Evolutionary conservation across 2,329 filamentous ascomycete genomes (phyloP), one percentile per base, ranked within the genome.

Genomic region (Thelonectria discophora): DNA sequence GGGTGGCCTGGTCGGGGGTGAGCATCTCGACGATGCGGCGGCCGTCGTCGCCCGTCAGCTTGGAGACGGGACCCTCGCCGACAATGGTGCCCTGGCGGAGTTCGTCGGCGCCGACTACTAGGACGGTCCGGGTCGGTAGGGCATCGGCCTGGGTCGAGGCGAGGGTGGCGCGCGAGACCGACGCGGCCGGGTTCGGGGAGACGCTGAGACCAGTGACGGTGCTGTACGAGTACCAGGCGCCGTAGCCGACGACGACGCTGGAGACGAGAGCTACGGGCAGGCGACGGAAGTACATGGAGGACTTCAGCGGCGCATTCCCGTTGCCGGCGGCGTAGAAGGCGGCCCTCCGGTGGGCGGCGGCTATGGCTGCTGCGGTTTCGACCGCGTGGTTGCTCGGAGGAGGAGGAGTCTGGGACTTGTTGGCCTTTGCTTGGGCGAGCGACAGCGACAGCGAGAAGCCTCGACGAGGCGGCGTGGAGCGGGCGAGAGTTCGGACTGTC

Each of bases 11-110:
- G 61, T 97, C 94, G 1, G 94, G 91, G 11, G 92, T 96, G 78
- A 99, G 83, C 94, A 99, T 99, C 81, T 97, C 94, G 62, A 99
- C 83, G 34, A 97, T 90, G 74, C 91, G 92, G 66, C 90, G 87
- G 30, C 93, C 93, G 75, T 90, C 90, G 74, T 93, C 90, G 78
- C 94, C 91, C 3, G 90, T 93, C 71, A 91, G 86, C 80, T 99
- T 99, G 47, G 91, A 91, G 62, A 99, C 87, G 18, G 94, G 93
- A 7, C 89, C 91, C 72, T 97, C 91, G 61, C 91, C 92, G 17
- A 93, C 88, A 65, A 97, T 89, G 9, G 92, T 91, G 21, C 92
- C 91, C 11, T 94, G 95, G 74, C 94, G 94, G 51, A 99, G 86
- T 76, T 96, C 90, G 74, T 97, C 93, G 72, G 94, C 90, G 63